Conservation (phyloP, 179 eudicot species). For the Monotropa hypopitys region DNA sequence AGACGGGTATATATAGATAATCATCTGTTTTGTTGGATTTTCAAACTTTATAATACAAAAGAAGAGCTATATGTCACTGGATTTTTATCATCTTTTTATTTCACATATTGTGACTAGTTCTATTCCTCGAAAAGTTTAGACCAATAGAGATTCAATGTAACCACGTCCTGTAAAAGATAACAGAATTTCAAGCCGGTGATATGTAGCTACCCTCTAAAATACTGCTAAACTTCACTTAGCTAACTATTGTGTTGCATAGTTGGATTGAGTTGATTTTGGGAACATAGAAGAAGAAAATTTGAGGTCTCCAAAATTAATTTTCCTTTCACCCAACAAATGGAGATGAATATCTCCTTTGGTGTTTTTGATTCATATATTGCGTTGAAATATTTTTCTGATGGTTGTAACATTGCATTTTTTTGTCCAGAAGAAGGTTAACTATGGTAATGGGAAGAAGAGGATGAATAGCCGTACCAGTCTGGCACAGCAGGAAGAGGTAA, state of each 20-base stretch:
- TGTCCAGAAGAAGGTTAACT: constrained; percentile 45
- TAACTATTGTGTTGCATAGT: background rate
- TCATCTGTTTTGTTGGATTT: background rate
- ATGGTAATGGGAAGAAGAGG: constrained; percentile 58
- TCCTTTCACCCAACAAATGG: background rate
- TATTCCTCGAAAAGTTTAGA: background rate
- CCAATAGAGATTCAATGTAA: background rate
- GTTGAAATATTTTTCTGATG: background rate
- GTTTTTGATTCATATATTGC: background rate
- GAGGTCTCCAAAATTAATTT: background rate
- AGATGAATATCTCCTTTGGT: background rate
- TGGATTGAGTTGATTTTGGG: background rate
- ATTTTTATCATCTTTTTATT: background rate
- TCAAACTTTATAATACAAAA: background rate
- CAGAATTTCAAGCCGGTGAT: background rate
- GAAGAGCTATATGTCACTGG: background rate
- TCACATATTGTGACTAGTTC: background rate
- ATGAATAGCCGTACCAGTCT: constrained; percentile 67
- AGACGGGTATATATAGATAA: background rate
- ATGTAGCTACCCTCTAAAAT: background rate
- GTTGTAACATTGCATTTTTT: constrained; percentile 5
- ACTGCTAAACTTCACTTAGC: background rate
- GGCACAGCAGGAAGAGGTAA: constrained; percentile 87
- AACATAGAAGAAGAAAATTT: background rate
- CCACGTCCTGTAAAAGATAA: background rate